Percentiles rank a stretch among this genome's conserved stretches.
Conservation (phyloP, 2,329 filamentous ascomycete species). For the Pseudopyricularia javanii region DNA sequence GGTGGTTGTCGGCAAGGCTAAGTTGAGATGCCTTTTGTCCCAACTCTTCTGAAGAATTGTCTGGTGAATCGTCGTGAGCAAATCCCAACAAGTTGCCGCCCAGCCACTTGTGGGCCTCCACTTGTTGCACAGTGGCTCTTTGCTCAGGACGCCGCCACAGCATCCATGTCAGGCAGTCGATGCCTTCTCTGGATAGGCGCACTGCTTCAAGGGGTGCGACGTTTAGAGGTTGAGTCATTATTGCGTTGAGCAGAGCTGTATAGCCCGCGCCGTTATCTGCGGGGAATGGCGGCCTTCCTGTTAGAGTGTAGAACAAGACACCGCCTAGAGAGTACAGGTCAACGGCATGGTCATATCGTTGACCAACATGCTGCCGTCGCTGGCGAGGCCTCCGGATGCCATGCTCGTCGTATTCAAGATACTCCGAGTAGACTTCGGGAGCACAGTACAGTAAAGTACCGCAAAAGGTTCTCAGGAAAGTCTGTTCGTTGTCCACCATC, state of each 20-base stretch:
- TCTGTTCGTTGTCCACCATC: slow-evolving; percentile 79
- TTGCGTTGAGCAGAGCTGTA: slow-evolving; percentile 67
- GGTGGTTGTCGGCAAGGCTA: slow-evolving; percentile 39
- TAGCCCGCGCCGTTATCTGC: slow-evolving; percentile 66
- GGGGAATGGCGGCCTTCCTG: slow-evolving; percentile 66
- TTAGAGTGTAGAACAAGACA: slow-evolving; percentile 81
- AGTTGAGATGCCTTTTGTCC: slow-evolving; percentile 50
- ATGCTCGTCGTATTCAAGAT: slow-evolving; percentile 54
- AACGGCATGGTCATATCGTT: slow-evolving; percentile 79
- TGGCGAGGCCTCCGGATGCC: slow-evolving; percentile 50
- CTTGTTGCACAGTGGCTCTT: slow-evolving; percentile 61
- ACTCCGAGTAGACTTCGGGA: slow-evolving; percentile 84
- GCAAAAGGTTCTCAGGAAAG: slow-evolving; percentile 91
- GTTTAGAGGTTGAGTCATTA: slow-evolving; percentile 70
- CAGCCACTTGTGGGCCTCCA: slow-evolving; percentile 69
- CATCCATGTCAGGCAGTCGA: slow-evolving; percentile 68
- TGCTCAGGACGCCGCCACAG: slow-evolving; percentile 66
- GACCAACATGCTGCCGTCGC: slow-evolving; percentile 37
- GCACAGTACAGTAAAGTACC: slow-evolving; percentile 93
- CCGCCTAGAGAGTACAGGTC: slow-evolving; percentile 96
- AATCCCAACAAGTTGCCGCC: slow-evolving; percentile 11
- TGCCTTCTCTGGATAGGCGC: slow-evolving; percentile 51
- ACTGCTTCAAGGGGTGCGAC: slow-evolving; percentile 45
- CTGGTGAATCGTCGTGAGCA: slow-evolving; percentile 21
- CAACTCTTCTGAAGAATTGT: slow-evolving; percentile 52